A percentile compares a stretch with the other conserved stretches of the same genome.
Conservation (phyloP, 2,329 filamentous ascomycete species). For the Fusarium sp. region DNA sequence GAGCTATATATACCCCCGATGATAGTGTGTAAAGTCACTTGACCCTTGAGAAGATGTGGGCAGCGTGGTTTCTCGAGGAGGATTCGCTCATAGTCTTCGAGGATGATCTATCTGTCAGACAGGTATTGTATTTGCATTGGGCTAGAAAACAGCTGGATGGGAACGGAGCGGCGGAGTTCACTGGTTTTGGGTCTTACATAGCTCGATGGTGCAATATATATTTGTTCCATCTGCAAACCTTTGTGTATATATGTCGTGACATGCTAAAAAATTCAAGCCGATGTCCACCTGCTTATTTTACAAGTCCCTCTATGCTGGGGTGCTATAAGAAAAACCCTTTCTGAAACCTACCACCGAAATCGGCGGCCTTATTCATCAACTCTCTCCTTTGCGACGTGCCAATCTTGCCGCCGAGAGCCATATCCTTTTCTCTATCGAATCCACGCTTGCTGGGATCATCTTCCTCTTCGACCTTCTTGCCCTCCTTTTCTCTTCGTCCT, state of each 20-base stretch:
- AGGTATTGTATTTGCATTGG: constrained; percentile 47
- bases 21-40: constrained; percentile 15
- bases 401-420: constrained; percentile 80
- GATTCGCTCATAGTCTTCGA: constrained; percentile 30
- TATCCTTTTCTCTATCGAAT: constrained; percentile 95
- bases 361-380: constrained; percentile 81
- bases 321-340: constrained; percentile 75
- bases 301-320: neutral
- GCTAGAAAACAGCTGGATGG: constrained; percentile 48
- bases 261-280: neutral
- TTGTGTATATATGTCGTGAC: constrained; percentile 7
- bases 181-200: constrained; percentile 48
- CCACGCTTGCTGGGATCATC: constrained; percentile 91
- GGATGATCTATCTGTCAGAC: constrained; percentile 43
- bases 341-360: constrained; percentile 85
- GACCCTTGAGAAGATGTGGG: constrained; percentile 20
- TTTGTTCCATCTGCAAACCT: constrained; percentile 32
- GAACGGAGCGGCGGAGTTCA: constrained; percentile 55
- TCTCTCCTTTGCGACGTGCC: constrained; percentile 81
- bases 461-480: constrained; percentile 69
- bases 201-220: constrained; percentile 45
- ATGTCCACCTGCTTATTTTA: neutral
- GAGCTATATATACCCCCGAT: constrained; percentile 44
- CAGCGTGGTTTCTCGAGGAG: constrained; percentile 16
- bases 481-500: constrained; percentile 49